phyloP scores from a whole-genome alignment of 2,329 filamentous ascomycete genomes.

The Fusarium metavorans region DNA sequence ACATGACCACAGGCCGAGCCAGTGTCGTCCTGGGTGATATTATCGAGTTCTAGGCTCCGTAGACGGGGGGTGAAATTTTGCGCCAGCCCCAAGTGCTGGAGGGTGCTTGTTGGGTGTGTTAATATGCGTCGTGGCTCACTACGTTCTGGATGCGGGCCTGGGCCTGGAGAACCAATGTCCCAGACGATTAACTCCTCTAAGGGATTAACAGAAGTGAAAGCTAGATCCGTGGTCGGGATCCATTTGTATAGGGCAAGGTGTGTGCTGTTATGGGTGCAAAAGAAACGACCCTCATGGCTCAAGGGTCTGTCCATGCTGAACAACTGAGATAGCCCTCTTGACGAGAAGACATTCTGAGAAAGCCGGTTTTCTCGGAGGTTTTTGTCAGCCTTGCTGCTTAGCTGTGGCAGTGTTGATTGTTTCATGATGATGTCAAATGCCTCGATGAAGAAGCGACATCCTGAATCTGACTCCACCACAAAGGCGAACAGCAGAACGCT shows the following conservation, averaged over 20 bases:
- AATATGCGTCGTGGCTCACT: neutral
- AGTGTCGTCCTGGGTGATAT: conserved; percentile 51
- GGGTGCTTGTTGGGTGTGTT: conserved; percentile 60
- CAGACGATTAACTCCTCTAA: conserved; percentile 70
- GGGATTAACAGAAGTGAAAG: conserved; percentile 67
- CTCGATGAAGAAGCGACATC: conserved; percentile 70
- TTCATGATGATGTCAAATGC: conserved; percentile 63
- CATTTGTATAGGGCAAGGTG: conserved; percentile 74
- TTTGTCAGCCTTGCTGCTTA: neutral
- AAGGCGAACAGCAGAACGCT: conserved; percentile 68
- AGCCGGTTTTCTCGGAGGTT: neutral
- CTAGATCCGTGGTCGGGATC: conserved; percentile 64
- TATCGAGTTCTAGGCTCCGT: conserved; percentile 63
- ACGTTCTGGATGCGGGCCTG: neutral
- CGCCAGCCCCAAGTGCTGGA: conserved; percentile 65
- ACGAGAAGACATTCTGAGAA: neutral
- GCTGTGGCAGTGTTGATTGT: conserved; percentile 8
- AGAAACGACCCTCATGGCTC: conserved; percentile 70
- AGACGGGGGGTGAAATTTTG: conserved; percentile 65
- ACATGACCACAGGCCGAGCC: conserved; percentile 51
- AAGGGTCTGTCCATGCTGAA: conserved; percentile 70
- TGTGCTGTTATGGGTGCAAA: conserved; percentile 68
- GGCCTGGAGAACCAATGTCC: conserved; percentile 62
- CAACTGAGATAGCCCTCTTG: conserved; percentile 62
- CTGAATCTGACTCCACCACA: conserved; percentile 61